These are phyloP conservation scores for Parachaetomium inaequale DNA, from an alignment of 495 filamentous ascomycete species.

Conservation along the genomic window DNA sequence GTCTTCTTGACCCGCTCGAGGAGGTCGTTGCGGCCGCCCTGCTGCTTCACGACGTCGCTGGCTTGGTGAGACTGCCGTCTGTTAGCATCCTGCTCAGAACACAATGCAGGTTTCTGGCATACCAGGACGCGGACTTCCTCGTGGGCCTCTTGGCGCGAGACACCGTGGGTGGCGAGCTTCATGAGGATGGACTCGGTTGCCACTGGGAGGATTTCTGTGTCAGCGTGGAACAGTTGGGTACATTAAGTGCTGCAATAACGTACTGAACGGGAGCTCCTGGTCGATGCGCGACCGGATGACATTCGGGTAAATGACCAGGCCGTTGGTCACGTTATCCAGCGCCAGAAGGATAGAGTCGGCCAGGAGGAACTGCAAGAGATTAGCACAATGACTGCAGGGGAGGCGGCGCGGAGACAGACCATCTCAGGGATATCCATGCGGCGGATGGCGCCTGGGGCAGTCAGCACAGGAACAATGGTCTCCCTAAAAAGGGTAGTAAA, in stretches of 20 bases:
- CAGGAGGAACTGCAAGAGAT: slow-evolving; percentile 53
- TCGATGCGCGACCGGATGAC: slow-evolving; percentile 66
- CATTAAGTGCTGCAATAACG: background rate
- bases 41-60: slow-evolving; percentile 68
- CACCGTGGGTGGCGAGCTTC: slow-evolving; percentile 71
- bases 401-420: slow-evolving; percentile 3
- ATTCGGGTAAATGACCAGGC: slow-evolving; percentile 82
- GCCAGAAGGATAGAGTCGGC: slow-evolving; percentile 80
- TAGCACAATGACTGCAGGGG: background rate
- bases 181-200: slow-evolving; percentile 85
- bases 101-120: background rate
- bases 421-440: slow-evolving; percentile 65
- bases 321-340: slow-evolving; percentile 77
- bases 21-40: slow-evolving; percentile 77
- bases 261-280: slow-evolving; percentile 79
- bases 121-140: slow-evolving; percentile 81
- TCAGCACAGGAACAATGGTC: background rate
- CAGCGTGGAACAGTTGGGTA: background rate
- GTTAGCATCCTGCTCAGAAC: background rate
- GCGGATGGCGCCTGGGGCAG: slow-evolving; percentile 27
- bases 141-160: slow-evolving; percentile 83
- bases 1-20: slow-evolving; percentile 71
- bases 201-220: slow-evolving; percentile 39
- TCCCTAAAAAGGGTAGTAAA: background rate
- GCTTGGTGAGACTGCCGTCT: slow-evolving; percentile 66